A percentile compares a stretch with the other conserved stretches of the same genome.
Conservation (phyloP, 805 yeast species). For the Saccharomycopsis amapae region DNA sequence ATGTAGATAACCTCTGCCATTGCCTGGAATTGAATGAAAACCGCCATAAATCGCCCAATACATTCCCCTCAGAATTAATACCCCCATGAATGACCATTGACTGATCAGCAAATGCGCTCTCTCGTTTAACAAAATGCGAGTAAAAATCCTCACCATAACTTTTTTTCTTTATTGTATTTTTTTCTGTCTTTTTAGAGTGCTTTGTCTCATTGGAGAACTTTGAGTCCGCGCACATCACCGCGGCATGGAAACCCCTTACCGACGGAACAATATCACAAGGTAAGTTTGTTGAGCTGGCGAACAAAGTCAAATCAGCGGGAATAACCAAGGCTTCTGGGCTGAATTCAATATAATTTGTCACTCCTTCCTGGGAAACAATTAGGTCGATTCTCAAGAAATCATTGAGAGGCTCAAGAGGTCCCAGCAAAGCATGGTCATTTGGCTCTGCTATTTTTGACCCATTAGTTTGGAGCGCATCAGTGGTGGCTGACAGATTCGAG, state of each 20-base stretch:
- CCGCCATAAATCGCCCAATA: slow-evolving; percentile 13
- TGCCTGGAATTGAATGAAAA: slow-evolving; percentile 3
- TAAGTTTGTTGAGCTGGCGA: no score
- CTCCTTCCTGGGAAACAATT: slow-evolving; percentile 6
- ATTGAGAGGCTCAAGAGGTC: neutral
- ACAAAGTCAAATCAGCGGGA: neutral
- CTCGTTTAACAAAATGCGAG: neutral
- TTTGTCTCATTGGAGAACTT: neutral
- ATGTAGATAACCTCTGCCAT: slow-evolving; percentile 9
- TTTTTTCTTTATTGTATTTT: neutral
- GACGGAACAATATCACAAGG: slow-evolving; percentile 8
- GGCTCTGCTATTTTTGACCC: no score
- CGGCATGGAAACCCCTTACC: slow-evolving; percentile 13
- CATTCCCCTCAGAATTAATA: neutral
- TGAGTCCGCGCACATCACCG: slow-evolving; percentile 7
- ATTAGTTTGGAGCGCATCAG: no score
- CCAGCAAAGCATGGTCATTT: no score
- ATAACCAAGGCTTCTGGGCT: slow-evolving; percentile 5
- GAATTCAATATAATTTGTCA: slow-evolving; percentile 6
- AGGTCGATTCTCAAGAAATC: slow-evolving; percentile 18
- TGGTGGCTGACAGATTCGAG: no score
- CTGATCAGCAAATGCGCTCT: neutral
- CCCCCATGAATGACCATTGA: slow-evolving; percentile 19
- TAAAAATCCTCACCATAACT: neutral
- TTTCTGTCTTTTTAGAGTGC: neutral